phyloP scores from a whole-genome alignment of 73 alveolate species.

The Paramecium biaurelia region DNA sequence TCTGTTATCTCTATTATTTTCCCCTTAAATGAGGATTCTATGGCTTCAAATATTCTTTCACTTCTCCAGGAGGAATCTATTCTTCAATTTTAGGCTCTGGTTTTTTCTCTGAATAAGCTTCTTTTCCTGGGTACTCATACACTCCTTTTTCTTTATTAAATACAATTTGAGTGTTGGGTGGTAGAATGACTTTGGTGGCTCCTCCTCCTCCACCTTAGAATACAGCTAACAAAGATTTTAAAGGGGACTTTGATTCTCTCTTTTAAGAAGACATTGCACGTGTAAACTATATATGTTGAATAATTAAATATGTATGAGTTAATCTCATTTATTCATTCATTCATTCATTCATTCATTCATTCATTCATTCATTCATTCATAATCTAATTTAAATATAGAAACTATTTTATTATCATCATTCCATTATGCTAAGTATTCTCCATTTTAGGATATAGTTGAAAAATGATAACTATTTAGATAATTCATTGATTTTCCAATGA shows the following conservation, averaged over 20 bases:
- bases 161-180: not conserved
- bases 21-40: not conserved
- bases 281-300: not conserved
- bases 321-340: not conserved
- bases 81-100: not conserved
- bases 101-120: not conserved
- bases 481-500: not conserved
- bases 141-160: not conserved
- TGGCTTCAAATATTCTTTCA: not conserved
- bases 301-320: not conserved
- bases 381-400: not conserved
- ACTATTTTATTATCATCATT: not conserved
- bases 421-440: not conserved
- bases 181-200: not conserved
- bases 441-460: not conserved
- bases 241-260: slow-evolving; percentile 30
- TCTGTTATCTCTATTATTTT: not conserved
- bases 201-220: not conserved
- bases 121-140: not conserved
- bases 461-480: not conserved
- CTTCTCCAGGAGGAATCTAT: not conserved
- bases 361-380: not conserved
- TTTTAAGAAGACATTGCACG: slow-evolving; percentile 12
- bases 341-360: not conserved
- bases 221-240: not conserved